Conservation (phyloP, 2,329 filamentous ascomycete species). For the Blastomyces gilchristii region DNA sequence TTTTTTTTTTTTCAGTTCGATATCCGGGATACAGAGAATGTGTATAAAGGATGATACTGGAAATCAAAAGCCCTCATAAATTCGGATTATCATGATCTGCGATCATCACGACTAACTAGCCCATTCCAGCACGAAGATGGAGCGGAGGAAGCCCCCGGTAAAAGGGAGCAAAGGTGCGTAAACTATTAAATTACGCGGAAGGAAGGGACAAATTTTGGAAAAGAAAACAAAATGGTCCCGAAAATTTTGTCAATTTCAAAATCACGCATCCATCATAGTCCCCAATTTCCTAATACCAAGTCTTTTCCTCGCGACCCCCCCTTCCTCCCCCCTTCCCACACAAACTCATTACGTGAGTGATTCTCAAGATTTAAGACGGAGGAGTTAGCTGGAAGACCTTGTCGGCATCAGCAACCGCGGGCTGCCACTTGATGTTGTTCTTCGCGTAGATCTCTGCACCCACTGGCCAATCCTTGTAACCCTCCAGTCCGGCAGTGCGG, state of each 20-base stretch:
- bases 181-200: not conserved
- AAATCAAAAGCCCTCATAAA: not conserved
- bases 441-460: conserved; percentile 48
- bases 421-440: conserved; percentile 43
- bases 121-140: not conserved
- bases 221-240: not conserved
- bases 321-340: not conserved
- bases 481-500: conserved; percentile 42
- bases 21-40: not conserved
- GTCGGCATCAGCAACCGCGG: conserved; percentile 35
- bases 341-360: not conserved
- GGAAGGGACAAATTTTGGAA: not conserved
- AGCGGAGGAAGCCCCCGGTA: not conserved
- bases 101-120: not conserved
- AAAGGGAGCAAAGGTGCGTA: not conserved
- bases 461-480: conserved; percentile 39
- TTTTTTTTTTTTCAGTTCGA: not conserved
- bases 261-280: not conserved
- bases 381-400: conserved; percentile 37
- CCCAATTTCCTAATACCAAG: not conserved
- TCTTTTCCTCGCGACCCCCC: not conserved
- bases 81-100: not conserved
- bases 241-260: not conserved
- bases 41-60: not conserved
- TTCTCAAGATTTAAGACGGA: conserved; percentile 20